Conservation (phyloP, 2,329 filamentous ascomycete species). For the Aspergillus latus region DNA sequence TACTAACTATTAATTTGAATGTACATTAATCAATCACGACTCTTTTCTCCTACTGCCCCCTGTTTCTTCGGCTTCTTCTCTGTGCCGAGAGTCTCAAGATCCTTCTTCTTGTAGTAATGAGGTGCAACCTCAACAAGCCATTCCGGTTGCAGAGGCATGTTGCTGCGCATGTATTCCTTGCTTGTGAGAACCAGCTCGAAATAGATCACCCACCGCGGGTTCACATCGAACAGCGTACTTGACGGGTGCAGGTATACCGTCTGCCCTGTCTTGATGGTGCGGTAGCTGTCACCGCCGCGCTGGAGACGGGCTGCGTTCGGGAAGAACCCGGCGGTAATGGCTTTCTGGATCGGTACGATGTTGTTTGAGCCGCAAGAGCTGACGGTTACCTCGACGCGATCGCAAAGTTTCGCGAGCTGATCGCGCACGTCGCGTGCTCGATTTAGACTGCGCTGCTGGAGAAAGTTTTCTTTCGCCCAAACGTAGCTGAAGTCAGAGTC, state of each 20-base stretch:
- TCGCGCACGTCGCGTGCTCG: conserved; percentile 89
- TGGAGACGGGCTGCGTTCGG: conserved; percentile 84
- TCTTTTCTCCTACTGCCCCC: conserved; percentile 45
- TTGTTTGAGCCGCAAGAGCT: conserved; percentile 70
- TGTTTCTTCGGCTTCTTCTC: conserved; percentile 71
- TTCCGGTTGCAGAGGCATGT: conserved; percentile 77
- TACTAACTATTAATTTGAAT: background rate
- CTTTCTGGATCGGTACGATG: conserved; percentile 76
- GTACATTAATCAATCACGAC: conserved; percentile 22
- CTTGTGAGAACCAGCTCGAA: conserved; percentile 86
- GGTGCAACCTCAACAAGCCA: conserved; percentile 90
- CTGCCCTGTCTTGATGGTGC: conserved; percentile 86
- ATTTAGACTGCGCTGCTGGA: conserved; percentile 84
- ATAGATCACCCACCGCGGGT: conserved; percentile 86
- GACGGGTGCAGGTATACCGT: conserved; percentile 91
- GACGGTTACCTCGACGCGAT: conserved; percentile 78
- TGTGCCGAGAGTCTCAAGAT: conserved; percentile 74
- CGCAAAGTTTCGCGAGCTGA: conserved; percentile 87
- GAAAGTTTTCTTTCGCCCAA: conserved; percentile 89
- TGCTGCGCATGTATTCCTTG: conserved; percentile 90
- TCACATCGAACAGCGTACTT: conserved; percentile 72
- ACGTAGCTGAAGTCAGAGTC: conserved; percentile 85
- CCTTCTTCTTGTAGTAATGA: conserved; percentile 91
- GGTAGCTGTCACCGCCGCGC: conserved; percentile 80
- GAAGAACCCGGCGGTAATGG: conserved; percentile 90